Evolutionary conservation across 176 grass and related monocot genomes (phyloP), one percentile per base, ranked within the genome.

Genomic region (Raddia distichophylla): DNA sequence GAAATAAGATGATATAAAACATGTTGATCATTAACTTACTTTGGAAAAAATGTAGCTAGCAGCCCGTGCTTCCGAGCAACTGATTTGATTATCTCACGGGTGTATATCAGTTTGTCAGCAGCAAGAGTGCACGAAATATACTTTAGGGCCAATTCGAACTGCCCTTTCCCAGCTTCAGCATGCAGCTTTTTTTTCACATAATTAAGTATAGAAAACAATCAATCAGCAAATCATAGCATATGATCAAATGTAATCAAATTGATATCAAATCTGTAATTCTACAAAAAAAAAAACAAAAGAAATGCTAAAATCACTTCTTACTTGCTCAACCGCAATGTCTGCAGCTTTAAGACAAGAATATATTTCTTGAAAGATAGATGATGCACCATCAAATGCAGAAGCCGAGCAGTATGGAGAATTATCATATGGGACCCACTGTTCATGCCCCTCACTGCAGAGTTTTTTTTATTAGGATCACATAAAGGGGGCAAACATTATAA

Each of bases 71-170:
- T 95, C 78, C 90, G 90, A 75, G 90, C 92, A 57, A 98, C 75
- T 15, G 95, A 85, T 86, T 90, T 93, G 86, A 98, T 95, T 68
- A 89, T 90, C 82, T 98, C 95, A 73, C 92, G 90, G 66, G 89
- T 87, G 84, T 95, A 98, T 77, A 98, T 93, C 62, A 98, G 82
- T 51, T 93, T 95, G 70, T 98, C 95, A 86, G 92, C 95, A 33
- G 95, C 95, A 86, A 98, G 83, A 88, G 69, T 95, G 75, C 88
- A 93, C 42, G 88, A 55, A 73, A 86, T 74, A 87, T 98, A 91
- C 86, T 93, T 91, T 43, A 98, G 73, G 82, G 95, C 88, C 76
- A 98, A 46, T 84, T 98, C 95, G 76, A 98, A 98, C 52, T 98
- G 92, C 13, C 95, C 92, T 74, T 98, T 93, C 57, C 95, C 92